These are phyloP conservation scores for Dothistroma septosporum DNA, from an alignment of 2,329 filamentous ascomycete genomes.

Conservation along the genomic window DNA sequence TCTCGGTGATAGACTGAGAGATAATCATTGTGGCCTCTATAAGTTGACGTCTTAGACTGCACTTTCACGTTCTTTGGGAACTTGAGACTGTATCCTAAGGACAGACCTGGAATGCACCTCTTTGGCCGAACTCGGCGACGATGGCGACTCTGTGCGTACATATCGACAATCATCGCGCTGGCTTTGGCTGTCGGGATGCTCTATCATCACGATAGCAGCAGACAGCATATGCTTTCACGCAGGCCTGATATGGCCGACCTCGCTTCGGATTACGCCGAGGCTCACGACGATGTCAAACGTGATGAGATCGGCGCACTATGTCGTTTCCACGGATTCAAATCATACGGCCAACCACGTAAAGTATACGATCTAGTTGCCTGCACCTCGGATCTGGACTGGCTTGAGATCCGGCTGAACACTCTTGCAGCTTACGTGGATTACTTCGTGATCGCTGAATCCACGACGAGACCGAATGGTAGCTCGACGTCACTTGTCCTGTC, in stretches of 20 bases:
- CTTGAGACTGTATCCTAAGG: no score
- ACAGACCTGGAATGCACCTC: neutral
- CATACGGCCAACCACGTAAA: slow-evolving; percentile 39
- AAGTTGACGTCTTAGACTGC: neutral
- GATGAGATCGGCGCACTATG: neutral
- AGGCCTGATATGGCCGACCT: neutral
- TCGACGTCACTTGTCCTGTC: slow-evolving; percentile 53
- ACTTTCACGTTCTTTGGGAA: neutral
- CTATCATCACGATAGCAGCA: neutral
- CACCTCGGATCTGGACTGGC: slow-evolving; percentile 61
- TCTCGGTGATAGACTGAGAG: neutral
- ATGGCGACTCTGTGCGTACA: neutral
- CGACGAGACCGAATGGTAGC: slow-evolving; percentile 54
- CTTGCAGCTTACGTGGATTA: slow-evolving; percentile 58
- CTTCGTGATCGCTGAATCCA: slow-evolving; percentile 60
- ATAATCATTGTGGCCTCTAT: neutral
- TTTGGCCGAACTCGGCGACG: neutral
- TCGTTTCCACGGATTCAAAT: neutral
- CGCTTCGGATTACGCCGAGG: neutral
- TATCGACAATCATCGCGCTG: neutral
- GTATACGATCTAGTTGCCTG: slow-evolving; percentile 61
- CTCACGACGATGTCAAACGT: neutral
- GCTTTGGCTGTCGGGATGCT: neutral
- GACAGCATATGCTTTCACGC: neutral
- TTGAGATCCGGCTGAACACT: slow-evolving; percentile 60